Evolutionary conservation across 345 rosid genomes (phyloP).

Genomic region (Orychophragmus violaceus): DNA sequence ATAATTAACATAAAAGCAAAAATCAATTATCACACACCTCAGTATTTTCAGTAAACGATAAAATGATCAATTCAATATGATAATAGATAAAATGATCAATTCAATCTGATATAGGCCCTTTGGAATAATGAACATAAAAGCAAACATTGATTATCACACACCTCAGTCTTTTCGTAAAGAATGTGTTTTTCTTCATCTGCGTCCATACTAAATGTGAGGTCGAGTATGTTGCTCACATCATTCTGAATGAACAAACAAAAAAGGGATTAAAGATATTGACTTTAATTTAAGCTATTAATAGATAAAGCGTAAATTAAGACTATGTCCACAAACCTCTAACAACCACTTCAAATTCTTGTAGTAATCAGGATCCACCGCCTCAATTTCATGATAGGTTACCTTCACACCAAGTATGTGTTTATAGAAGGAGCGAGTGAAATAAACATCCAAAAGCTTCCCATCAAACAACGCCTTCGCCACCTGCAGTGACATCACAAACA

Average conservation of each 20-base stretch:
- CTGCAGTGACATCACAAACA: constrained; percentile 39
- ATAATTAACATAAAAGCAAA: neutral
- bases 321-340: constrained; percentile 65
- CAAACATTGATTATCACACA: constrained; percentile 16
- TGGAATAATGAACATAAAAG: neutral
- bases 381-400: constrained; percentile 98
- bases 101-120: neutral
- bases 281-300: neutral
- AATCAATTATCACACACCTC: constrained; percentile 46
- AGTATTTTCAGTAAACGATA: constrained; percentile 72
- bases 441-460: constrained; percentile 96
- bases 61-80: neutral
- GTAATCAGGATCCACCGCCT: constrained; percentile 99
- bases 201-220: constrained; percentile 97
- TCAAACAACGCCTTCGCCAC: constrained; percentile 94
- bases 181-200: constrained; percentile 96
- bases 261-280: neutral
- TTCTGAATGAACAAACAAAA: constrained; percentile 46
- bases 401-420: constrained; percentile 92
- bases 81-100: neutral
- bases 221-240: constrained; percentile 76
- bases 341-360: constrained; percentile 96
- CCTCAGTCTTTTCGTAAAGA: constrained; percentile 95
- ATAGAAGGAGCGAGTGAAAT: constrained; percentile 92
- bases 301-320: neutral